Evolutionary conservation across 257 asterid genomes (phyloP).

Genomic region (Linderniella brevidens): DNA sequence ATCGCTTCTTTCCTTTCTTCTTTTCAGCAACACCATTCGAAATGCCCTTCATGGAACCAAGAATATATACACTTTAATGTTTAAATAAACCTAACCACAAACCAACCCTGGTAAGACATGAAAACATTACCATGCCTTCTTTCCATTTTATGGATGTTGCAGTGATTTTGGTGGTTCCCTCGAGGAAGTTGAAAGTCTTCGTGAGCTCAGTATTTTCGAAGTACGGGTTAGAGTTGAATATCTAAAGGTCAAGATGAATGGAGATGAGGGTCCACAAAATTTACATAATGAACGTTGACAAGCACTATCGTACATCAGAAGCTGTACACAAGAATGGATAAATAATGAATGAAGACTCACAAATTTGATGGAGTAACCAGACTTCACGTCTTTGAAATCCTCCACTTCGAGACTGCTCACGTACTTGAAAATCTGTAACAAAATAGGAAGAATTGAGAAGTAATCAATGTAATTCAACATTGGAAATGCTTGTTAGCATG

Average conservation of each 20-base stretch:
- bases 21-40: not conserved
- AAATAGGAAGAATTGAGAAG: not conserved
- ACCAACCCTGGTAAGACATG: conserved; percentile 4
- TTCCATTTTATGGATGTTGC: conserved; percentile 83
- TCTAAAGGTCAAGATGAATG: conserved; percentile 18
- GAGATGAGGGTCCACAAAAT: not conserved
- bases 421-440: conserved; percentile 56
- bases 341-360: conserved; percentile 26
- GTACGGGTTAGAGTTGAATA: conserved; percentile 64
- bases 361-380: conserved; percentile 71
- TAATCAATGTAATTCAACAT: not conserved
- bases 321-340: no score
- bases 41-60: conserved; percentile 29
- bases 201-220: conserved; percentile 70
- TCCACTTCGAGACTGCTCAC: conserved; percentile 76
- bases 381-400: conserved; percentile 77
- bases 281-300: not conserved
- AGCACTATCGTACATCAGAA: not conserved
- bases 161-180: conserved; percentile 58
- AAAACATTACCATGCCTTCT: conserved; percentile 64
- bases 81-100: conserved; percentile 10
- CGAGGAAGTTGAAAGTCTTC: conserved; percentile 67
- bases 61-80: conserved; percentile 11
- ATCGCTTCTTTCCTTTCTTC: not conserved
- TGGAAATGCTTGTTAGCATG: not conserved